Evolutionary conservation across 768 basidiomycete species (phyloP).

Genomic region (Phanerodontia chrysosporium): DNA sequence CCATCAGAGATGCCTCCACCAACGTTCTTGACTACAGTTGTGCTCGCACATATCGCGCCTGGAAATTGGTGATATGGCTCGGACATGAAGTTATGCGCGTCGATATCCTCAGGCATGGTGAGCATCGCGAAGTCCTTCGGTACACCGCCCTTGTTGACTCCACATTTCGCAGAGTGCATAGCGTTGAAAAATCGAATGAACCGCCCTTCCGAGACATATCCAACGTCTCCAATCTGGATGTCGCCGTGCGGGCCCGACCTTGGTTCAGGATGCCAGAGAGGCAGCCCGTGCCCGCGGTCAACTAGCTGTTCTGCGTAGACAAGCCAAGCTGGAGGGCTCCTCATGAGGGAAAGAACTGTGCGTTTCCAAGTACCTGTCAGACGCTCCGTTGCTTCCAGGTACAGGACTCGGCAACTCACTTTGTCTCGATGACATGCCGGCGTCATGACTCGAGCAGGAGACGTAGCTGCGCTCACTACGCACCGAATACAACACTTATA

Average conservation of each 20-base stretch:
- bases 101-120: background rate
- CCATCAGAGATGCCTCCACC: background rate
- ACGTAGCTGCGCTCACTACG: too few species aligned
- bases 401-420: too few species aligned
- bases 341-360: background rate
- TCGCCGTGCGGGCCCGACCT: background rate
- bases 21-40: background rate
- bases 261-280: slow-evolving; percentile 1
- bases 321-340: background rate
- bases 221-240: slow-evolving; percentile 4
- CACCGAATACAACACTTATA: too few species aligned
- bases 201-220: background rate
- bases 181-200: background rate
- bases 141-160: background rate
- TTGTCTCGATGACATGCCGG: too few species aligned
- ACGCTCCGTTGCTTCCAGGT: too few species aligned
- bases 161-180: background rate
- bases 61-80: background rate
- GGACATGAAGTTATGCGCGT: too few species aligned
- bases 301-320: slow-evolving; percentile 1
- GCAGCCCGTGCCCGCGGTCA: background rate
- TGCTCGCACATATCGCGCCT: background rate
- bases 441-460: too few species aligned
- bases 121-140: background rate
- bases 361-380: too few species aligned